Percentiles rank a stretch among this genome's conserved stretches.
These are phyloP conservation scores for Phyllosticta capitalensis DNA, from an alignment of 2,329 filamentous ascomycete genomes.

Conservation along the genomic window DNA sequence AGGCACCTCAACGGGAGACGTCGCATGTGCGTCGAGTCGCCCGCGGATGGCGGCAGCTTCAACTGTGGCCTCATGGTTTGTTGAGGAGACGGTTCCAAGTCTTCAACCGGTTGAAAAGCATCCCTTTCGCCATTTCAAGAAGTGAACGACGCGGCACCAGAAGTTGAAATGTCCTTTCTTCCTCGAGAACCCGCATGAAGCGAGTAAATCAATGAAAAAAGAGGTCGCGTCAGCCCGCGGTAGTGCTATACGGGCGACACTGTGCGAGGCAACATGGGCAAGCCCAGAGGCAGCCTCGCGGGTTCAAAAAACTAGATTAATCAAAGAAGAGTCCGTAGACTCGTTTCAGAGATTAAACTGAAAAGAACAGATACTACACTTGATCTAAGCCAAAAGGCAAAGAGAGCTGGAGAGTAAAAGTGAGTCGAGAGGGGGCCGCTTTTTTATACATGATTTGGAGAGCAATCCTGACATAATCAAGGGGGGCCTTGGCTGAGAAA, in stretches of 20 bases:
- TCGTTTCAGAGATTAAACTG: slow-evolving; percentile 92
- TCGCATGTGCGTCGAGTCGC: too few relatives aligned
- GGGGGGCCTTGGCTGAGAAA: background rate
- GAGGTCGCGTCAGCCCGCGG: slow-evolving; percentile 59
- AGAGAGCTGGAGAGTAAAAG: slow-evolving; percentile 41
- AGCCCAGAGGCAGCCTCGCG: slow-evolving; percentile 56
- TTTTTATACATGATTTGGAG: background rate
- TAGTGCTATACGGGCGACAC: slow-evolving; percentile 73
- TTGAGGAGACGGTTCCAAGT: too few relatives aligned
- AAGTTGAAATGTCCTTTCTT: too few relatives aligned
- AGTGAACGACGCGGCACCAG: too few relatives aligned
- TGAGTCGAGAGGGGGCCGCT: slow-evolving; percentile 13
- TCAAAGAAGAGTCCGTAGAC: slow-evolving; percentile 61
- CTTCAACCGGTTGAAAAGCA: too few relatives aligned
- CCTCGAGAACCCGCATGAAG: slow-evolving; percentile 18
- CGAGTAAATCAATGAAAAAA: slow-evolving; percentile 20
- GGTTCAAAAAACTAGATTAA: slow-evolving; percentile 71
- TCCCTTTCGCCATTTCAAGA: too few relatives aligned
- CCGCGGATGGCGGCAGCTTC: too few relatives aligned
- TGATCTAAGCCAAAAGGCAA: slow-evolving; percentile 69
- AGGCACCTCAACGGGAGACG: too few relatives aligned
- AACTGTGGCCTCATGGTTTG: too few relatives aligned
- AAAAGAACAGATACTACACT: slow-evolving; percentile 96
- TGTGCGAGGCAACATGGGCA: slow-evolving; percentile 56
- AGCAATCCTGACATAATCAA: background rate